phyloP scores from a whole-genome alignment of 2,329 filamentous ascomycete genomes.

The Aquanectria penicillioides region DNA sequence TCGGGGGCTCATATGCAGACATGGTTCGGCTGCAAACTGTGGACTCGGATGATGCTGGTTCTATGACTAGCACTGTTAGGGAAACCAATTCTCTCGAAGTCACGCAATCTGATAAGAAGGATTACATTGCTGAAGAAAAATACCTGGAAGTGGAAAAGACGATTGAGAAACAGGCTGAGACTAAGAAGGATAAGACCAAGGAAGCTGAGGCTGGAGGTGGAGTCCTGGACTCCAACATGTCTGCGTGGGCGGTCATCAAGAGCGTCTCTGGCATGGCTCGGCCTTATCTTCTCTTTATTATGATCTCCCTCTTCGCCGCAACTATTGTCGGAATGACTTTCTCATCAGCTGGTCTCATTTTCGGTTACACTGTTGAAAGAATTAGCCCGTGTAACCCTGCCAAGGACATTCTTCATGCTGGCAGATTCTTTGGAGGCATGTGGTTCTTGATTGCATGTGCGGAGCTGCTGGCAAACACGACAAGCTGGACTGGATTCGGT shows the following conservation, averaged over 20 bases:
- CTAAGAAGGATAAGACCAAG: constrained; percentile 45
- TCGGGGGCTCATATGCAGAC: constrained; percentile 60
- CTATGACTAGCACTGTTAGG: constrained; percentile 44
- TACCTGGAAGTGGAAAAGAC: constrained; percentile 47
- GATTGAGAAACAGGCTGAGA: constrained; percentile 47
- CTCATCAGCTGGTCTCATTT: constrained; percentile 63
- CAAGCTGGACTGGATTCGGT: constrained; percentile 63
- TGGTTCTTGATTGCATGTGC: constrained; percentile 63
- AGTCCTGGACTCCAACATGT: constrained; percentile 53
- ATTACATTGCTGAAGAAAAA: constrained; percentile 51
- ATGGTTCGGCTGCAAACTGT: constrained; percentile 59
- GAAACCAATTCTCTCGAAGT: constrained; percentile 57
- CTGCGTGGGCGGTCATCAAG: constrained; percentile 51
- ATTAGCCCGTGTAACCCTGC: constrained; percentile 59
- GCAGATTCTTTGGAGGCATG: constrained; percentile 64
- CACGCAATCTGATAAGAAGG: constrained; percentile 44
- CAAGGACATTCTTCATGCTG: constrained; percentile 48
- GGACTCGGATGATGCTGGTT: constrained; percentile 44
- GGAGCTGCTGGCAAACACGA: constrained; percentile 63
- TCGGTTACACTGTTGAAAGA: constrained; percentile 53
- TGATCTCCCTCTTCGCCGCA: constrained; percentile 54
- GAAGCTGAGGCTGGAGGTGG: constrained; percentile 49
- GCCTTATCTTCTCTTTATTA: constrained; percentile 50
- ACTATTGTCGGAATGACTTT: constrained; percentile 66
- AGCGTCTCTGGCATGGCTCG: constrained; percentile 50